These are phyloP conservation scores for Termitomyces titanicus DNA, from an alignment of 768 basidiomycete genomes.

Conservation along the genomic window DNA sequence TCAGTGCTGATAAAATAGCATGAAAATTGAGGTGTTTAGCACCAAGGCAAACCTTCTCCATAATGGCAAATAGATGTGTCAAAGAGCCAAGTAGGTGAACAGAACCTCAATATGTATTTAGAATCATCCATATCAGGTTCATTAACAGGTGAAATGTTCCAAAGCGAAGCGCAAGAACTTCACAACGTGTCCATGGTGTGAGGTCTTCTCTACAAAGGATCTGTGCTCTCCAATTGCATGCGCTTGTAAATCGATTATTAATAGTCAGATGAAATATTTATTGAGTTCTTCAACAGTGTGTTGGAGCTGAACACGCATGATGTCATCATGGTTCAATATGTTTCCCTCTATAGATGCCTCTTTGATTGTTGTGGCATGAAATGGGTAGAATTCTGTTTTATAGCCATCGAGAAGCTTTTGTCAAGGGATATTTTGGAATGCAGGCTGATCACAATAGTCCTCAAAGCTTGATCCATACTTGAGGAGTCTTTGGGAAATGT, in stretches of 20 bases:
- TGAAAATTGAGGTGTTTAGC: slow-evolving; percentile 32
- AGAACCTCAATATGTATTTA: slow-evolving; percentile 25
- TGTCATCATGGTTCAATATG: slow-evolving; percentile 22
- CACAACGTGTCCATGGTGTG: slow-evolving; percentile 18
- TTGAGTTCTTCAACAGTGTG: slow-evolving; percentile 5
- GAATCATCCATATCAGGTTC: slow-evolving; percentile 30
- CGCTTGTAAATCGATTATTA: slow-evolving; percentile 28
- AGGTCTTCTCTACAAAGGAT: slow-evolving; percentile 12
- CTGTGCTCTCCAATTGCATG: slow-evolving; percentile 19
- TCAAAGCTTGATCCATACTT: neutral
- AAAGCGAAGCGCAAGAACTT: slow-evolving; percentile 15
- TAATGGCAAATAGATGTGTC: slow-evolving; percentile 24
- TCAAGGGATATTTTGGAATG: slow-evolving; percentile 16
- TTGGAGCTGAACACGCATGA: slow-evolving; percentile 6
- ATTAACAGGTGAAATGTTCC: slow-evolving; percentile 30
- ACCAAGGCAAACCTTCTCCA: slow-evolving; percentile 28
- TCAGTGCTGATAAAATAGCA: slow-evolving; percentile 21
- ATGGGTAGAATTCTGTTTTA: slow-evolving; percentile 21
- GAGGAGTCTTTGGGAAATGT: neutral
- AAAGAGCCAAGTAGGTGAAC: slow-evolving; percentile 21
- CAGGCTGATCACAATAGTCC: neutral
- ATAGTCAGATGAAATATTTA: slow-evolving; percentile 18
- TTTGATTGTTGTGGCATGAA: slow-evolving; percentile 24
- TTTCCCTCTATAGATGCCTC: slow-evolving; percentile 27
- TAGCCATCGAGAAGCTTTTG: slow-evolving; percentile 18